Percentiles rank a stretch among this genome's conserved stretches.
These are phyloP conservation scores for Phytophthora multivora DNA, from an alignment of 352 stramenopile species.

Conservation along the genomic window DNA sequence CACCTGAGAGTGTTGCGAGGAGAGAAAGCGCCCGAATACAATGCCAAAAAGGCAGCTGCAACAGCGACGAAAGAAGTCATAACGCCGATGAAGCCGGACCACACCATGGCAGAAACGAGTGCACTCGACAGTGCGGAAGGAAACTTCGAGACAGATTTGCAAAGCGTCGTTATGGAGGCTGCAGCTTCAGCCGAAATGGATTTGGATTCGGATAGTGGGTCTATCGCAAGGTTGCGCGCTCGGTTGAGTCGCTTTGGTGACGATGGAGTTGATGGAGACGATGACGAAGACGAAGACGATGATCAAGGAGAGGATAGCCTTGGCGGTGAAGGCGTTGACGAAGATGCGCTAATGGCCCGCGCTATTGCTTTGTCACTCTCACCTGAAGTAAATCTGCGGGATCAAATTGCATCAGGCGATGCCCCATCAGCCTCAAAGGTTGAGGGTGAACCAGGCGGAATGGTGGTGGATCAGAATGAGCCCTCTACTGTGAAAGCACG, in stretches of 20 bases:
- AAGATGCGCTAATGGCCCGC: constrained; percentile 89
- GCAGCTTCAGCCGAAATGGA: constrained; percentile 58
- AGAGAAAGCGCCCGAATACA: constrained; percentile 61
- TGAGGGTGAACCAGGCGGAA: constrained; percentile 16
- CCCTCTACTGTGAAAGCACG: constrained; percentile 39
- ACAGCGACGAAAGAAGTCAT: constrained; percentile 35
- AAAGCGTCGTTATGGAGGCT: constrained; percentile 31
- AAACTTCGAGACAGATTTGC: constrained; percentile 41
- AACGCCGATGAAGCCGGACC: constrained; percentile 40
- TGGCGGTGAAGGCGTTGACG: constrained; percentile 77
- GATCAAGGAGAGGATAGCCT: constrained; percentile 50
- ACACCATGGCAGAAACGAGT: constrained; percentile 29
- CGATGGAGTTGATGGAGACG: constrained; percentile 63
- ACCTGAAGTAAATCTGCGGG: constrained; percentile 74
- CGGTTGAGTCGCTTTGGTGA: constrained; percentile 75
- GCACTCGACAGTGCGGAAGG: constrained; percentile 21
- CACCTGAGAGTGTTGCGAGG: constrained; percentile 78
- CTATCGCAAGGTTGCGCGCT: constrained; percentile 63
- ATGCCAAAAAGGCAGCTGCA: constrained; percentile 20
- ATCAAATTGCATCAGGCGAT: constrained; percentile 43
- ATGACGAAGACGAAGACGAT: constrained; percentile 62
- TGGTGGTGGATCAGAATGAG: constrained; percentile 8
- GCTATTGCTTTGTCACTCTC: constrained; percentile 89
- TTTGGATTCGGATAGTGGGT: constrained; percentile 67
- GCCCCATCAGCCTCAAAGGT: constrained; percentile 18